Evolutionary conservation across 257 asterid species (phyloP), one percentile per base, ranked within the genome.

Genomic region (Petunia secreta): DNA sequence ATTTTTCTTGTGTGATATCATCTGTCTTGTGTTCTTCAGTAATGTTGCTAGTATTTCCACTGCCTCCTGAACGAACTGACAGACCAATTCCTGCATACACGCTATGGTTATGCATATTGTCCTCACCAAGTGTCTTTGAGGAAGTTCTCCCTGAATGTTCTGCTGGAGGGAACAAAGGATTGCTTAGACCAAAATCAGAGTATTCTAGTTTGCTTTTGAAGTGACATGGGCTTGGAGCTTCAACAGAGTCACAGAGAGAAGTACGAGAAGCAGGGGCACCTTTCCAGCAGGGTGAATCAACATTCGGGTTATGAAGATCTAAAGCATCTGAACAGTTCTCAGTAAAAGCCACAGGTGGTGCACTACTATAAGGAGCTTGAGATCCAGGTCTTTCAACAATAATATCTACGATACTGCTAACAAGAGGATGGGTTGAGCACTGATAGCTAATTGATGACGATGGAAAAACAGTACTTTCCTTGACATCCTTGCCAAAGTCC

Each of bases 281-380:
- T 89, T 85, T 96, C 98, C 98, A 96, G 88, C 99, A 96, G 68
- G 99, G 99, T 16, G 99, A 96, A 87, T 96, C 99, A 52, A 85
- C 97, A 60, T 89, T 91, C 11, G 82, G 85, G 87, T 82, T 91
- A 77, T 88, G 89, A 85, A 84, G 88, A 83, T 95, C 97, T 8
- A 89, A n/a, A 77, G 85, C 75, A 82, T 93, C 98, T 25, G 90
- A 80, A 84, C 85, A 89, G 75, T 80, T 82, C 80, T 84, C 91
- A 73, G 85, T 41, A 52, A 88, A 81, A 79, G 85, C 78, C 63
- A 81, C 84, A 43, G 66, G 84, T 87, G 82, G 87, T 83, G 80
- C 82, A 79, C 80, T 75, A 74, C 85, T 89, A 74, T 67, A 85
- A 43, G 87, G 82, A 55, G 83, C 80, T 38, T 82, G 91, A 75